Evolutionary conservation across 2,329 filamentous ascomycete genomes (phyloP).

Genomic region (Fusarium sp.): DNA sequence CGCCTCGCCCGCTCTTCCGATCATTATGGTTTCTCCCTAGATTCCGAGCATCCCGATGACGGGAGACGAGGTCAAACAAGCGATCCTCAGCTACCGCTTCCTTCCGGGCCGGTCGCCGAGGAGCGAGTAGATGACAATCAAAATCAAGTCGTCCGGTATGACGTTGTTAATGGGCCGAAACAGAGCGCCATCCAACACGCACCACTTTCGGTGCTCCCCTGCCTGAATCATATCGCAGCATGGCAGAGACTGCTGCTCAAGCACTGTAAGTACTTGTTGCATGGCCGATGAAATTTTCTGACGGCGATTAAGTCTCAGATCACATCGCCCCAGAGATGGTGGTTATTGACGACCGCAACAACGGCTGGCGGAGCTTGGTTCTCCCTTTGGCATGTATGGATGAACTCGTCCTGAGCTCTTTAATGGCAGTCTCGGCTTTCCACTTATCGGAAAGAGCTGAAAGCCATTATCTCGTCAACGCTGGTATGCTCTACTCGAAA

Average conservation of each 20-base stretch:
- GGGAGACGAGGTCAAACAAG: background rate
- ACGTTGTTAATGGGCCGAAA: background rate
- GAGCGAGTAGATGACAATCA: background rate
- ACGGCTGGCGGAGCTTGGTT: constrained; percentile 37
- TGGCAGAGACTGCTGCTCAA: constrained; percentile 19
- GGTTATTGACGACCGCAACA: constrained; percentile 31
- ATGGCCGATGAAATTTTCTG: background rate
- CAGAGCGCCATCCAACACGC: background rate
- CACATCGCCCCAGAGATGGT: constrained; percentile 42
- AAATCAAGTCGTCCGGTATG: background rate
- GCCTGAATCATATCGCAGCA: background rate
- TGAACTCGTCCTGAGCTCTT: constrained; percentile 41
- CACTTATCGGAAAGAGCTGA: constrained; percentile 25
- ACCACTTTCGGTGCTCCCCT: background rate
- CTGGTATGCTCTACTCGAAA: constrained; percentile 16
- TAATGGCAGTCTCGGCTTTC: constrained; percentile 43
- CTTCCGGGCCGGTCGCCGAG: background rate
- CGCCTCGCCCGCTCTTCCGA: background rate
- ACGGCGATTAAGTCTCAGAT: constrained; percentile 31
- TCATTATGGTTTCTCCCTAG: background rate
- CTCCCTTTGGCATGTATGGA: constrained; percentile 35
- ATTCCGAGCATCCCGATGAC: background rate
- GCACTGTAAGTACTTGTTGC: constrained; percentile 22
- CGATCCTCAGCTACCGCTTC: background rate
- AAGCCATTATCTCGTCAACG: background rate